Percentiles rank a stretch among this genome's conserved stretches.
Evolutionary conservation across 2,329 filamentous ascomycete species (phyloP).

Genomic region (Polytolypa hystricis): DNA sequence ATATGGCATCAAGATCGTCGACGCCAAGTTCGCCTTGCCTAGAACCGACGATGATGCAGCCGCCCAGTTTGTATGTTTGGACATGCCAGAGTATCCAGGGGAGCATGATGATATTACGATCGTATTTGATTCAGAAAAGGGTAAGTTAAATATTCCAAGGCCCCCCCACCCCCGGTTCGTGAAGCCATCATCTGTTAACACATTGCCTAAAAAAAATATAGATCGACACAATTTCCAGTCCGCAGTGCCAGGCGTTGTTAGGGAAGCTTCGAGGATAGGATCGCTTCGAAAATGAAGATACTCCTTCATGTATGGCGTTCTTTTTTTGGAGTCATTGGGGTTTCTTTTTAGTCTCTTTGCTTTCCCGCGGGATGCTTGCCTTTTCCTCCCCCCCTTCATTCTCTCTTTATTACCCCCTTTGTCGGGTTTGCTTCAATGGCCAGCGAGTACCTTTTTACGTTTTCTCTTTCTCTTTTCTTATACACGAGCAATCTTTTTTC

Average conservation of each 20-base stretch:
- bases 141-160: too few relatives aligned
- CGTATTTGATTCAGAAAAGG: conserved; percentile 66
- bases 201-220: conserved; percentile 11
- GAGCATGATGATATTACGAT: conserved; percentile 89
- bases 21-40: conserved; percentile 82
- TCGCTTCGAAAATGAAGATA: conserved; percentile 29
- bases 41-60: conserved; percentile 42
- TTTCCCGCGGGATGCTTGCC: background rate
- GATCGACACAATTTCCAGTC: conserved; percentile 29
- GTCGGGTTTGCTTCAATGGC: background rate
- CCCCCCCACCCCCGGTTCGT: too few relatives aligned
- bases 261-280: conserved; percentile 29
- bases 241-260: conserved; percentile 28
- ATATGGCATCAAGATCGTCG: conserved; percentile 65
- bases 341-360: background rate
- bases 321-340: background rate
- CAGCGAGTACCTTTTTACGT: too few relatives aligned
- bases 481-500: too few relatives aligned
- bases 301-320: conserved; percentile 1
- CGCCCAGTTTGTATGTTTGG: conserved; percentile 69
- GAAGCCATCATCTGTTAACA: conserved; percentile 2
- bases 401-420: background rate
- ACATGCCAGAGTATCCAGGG: conserved; percentile 77
- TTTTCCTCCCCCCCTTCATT: background rate
- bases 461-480: too few relatives aligned